These are phyloP conservation scores for Daldinia vernicosa DNA, from an alignment of 495 filamentous ascomycete species.

Conservation along the genomic window DNA sequence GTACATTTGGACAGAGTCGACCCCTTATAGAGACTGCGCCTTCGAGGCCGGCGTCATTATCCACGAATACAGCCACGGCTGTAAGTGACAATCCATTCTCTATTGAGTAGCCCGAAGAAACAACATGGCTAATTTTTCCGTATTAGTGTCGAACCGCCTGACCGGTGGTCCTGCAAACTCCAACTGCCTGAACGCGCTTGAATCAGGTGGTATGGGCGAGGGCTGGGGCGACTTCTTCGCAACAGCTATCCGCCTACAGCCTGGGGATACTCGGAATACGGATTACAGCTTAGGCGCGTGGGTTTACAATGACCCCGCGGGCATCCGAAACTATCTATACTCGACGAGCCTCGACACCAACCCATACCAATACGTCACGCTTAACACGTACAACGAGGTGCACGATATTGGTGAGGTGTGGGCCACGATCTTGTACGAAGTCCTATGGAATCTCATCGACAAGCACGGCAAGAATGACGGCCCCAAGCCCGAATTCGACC, in stretches of 20 bases:
- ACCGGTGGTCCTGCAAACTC: conserved; percentile 63
- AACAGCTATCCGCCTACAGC: conserved; percentile 60
- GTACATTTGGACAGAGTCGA: conserved; percentile 56
- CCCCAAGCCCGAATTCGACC: conserved; percentile 53
- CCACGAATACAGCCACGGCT: conserved; percentile 56
- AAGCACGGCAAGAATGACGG: conserved; percentile 58
- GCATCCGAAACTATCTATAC: conserved; percentile 62
- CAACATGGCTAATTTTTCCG: neutral
- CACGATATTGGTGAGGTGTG: conserved; percentile 62
- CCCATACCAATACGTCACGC: conserved; percentile 56
- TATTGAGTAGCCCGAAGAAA: neutral
- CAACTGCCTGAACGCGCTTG: conserved; percentile 54
- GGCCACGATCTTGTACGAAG: conserved; percentile 63
- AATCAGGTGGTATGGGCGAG: conserved; percentile 64
- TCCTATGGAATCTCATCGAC: conserved; percentile 63
- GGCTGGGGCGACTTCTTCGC: conserved; percentile 66
- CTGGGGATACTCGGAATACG: conserved; percentile 55
- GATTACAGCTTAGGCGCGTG: conserved; percentile 58
- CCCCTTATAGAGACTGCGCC: conserved; percentile 55
- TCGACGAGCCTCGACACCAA: conserved; percentile 58
- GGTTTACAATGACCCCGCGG: conserved; percentile 51
- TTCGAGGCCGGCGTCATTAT: conserved; percentile 61
- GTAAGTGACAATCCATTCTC: conserved; percentile 37
- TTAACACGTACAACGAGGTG: conserved; percentile 51
- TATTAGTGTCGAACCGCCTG: conserved; percentile 60